Conservation (phyloP, 73 alveolate species). For the Tetrahymena elliotti region DNA sequence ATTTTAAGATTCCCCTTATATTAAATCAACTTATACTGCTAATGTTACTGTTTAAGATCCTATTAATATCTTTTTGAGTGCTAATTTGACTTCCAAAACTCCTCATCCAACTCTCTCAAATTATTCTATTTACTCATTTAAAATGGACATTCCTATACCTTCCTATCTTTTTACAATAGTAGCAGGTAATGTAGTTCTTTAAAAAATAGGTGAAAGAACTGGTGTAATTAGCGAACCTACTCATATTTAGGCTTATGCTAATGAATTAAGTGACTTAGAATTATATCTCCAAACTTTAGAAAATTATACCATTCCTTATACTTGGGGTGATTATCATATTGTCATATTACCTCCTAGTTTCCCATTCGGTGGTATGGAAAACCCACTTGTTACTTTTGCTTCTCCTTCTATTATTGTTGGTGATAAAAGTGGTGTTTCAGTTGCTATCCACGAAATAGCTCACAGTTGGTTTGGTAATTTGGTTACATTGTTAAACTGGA, state of each 20-base stretch:
- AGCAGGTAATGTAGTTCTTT: conserved; percentile 72
- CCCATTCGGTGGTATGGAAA: conserved; percentile 99
- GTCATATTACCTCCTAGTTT: conserved; percentile 96
- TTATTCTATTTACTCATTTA: conserved; percentile 28
- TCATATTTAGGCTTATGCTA: conserved; percentile 42
- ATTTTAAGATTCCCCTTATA: conserved; percentile 82
- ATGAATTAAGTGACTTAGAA: conserved; percentile 77
- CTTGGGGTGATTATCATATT: conserved; percentile 91
- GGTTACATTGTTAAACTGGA: conserved; percentile 93
- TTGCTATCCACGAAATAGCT: conserved; percentile 93
- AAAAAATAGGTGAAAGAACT: conserved; percentile 39
- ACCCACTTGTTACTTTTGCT: conserved; percentile 96
- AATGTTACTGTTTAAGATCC: conserved; percentile 38
- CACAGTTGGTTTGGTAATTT: conserved; percentile 98
- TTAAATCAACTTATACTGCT: conserved; percentile 68
- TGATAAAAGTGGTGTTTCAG: conserved; percentile 82
- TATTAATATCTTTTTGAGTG: conserved; percentile 47
- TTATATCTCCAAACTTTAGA: conserved; percentile 61
- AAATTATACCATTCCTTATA: conserved; percentile 75
- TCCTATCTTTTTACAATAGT: conserved; percentile 83
- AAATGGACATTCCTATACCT: conserved; percentile 74
- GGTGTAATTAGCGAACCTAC: conserved; percentile 78
- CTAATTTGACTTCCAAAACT: conserved; percentile 2
- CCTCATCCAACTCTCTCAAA: not conserved
- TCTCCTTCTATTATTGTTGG: conserved; percentile 96